Base-by-base conservation (phyloP, 2,329 filamentous ascomycete genomes). In the Colletotrichum musae region DNA sequence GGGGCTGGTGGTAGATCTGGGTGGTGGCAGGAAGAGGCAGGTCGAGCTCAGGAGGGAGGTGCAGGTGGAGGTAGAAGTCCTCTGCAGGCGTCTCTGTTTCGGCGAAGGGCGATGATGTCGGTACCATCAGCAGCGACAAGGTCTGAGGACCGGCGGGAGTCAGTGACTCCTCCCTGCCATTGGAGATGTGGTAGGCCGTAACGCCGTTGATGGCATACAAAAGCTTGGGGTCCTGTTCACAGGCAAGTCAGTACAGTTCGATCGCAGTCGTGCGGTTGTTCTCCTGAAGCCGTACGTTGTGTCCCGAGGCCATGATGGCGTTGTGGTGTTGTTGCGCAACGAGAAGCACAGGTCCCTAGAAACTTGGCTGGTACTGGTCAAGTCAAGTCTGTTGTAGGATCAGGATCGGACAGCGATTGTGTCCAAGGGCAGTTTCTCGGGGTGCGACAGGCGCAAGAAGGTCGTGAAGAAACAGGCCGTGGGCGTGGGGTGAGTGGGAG, bases 41-140 rank as follows among this genome's bases (percentile, higher is more conserved):
- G 75, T 98, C 95, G 74, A 99, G 90, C 85, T 98, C 95, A 21
- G 95, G 95, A 15, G 95, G 95, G 10, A 98, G 90, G 76, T 98
- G 94, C 26, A 99, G 89, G 80, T 98, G 95, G 5, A 99, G 90
- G 80, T 98, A 98, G 83, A 98, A 98, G 84, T 98, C 96, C 78
- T 98, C 93, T 77, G 95, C 92, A 4, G 88, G 86, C 63, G 87
- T 84, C 68, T 98, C 93, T 77, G 95, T 72, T 10, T 89, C 87
- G 56, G 87, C 85, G 75, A 89, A 93, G 26, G 92, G 88, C 36
- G 93, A 93, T 16, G 92, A 92, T 3, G 95, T 98, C 6, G 95
- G 95, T 18, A 98, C 95, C 95, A 98, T 98, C 75, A 98, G 84
- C 65, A 98, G 87, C 24, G 95, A 97, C 62, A 99, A 87, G 0